These are phyloP conservation scores for Alternaria gansuensis DNA, from an alignment of 2,329 filamentous ascomycete genomes.

Conservation along the genomic window DNA sequence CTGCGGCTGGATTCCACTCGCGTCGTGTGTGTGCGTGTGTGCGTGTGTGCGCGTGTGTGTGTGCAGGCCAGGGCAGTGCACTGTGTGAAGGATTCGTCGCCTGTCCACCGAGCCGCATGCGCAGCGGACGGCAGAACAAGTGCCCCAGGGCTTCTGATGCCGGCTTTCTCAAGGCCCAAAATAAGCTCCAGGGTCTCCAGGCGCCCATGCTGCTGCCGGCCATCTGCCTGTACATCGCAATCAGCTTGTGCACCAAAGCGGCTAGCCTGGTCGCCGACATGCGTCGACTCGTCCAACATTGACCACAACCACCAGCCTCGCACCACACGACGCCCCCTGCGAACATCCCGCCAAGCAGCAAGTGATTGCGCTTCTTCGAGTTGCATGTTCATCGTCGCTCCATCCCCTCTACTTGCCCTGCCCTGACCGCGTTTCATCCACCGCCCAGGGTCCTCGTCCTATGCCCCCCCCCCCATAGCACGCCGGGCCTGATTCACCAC, in stretches of 20 bases:
- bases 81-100: slow-evolving; percentile 1
- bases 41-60: neutral
- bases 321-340: slow-evolving; percentile 9
- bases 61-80: neutral
- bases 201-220: slow-evolving; percentile 18
- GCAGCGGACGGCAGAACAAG: neutral
- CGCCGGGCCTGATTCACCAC: slow-evolving; percentile 16
- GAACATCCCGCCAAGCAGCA: slow-evolving; percentile 6
- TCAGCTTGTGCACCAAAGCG: slow-evolving; percentile 14
- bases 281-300: slow-evolving; percentile 18
- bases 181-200: slow-evolving; percentile 10
- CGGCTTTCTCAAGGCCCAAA: slow-evolving; percentile 1
- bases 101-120: neutral
- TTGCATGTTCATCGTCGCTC: slow-evolving; percentile 8
- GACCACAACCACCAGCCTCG: slow-evolving; percentile 18
- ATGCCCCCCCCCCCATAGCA: slow-evolving; percentile 28
- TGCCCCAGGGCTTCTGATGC: slow-evolving; percentile 8
- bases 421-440: slow-evolving; percentile 41
- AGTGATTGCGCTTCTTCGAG: slow-evolving; percentile 16
- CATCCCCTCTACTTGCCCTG: slow-evolving; percentile 26
- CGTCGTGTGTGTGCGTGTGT: neutral
- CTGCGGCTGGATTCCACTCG: neutral
- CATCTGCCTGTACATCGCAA: slow-evolving; percentile 18
- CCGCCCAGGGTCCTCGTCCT: slow-evolving; percentile 35
- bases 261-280: slow-evolving; percentile 18